phyloP scores from a whole-genome alignment of 352 stramenopile species.

The Globisporangium abappressorium region DNA sequence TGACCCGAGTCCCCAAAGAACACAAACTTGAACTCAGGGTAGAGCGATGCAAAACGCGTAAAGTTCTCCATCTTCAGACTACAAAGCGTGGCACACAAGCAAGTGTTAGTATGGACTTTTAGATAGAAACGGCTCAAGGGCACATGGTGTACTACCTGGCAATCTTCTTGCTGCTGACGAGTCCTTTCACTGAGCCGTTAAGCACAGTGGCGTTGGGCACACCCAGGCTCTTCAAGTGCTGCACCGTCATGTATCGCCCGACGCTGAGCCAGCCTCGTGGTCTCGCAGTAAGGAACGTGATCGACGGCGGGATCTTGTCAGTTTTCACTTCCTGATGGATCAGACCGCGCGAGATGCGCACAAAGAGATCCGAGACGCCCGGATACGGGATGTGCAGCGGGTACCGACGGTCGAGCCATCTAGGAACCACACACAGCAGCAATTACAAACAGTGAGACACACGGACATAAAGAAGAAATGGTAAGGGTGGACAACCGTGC shows the following conservation, averaged over 20 bases:
- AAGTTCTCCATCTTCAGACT: conserved; percentile 85
- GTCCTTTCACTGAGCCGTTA: conserved; percentile 71
- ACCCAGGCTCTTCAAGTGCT: conserved; percentile 74
- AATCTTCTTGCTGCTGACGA: conserved; percentile 84
- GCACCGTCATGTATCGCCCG: conserved; percentile 72
- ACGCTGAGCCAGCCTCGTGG: conserved; percentile 79
- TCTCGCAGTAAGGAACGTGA: conserved; percentile 81
- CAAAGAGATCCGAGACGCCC: conserved; percentile 70
- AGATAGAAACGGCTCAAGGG: background rate
- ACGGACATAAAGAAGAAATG: background rate
- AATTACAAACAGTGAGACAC: background rate
- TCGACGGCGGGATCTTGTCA: conserved; percentile 41
- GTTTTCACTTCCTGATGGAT: conserved; percentile 26
- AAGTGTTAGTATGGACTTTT: background rate
- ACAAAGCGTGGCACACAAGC: background rate
- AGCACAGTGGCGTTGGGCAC: conserved; percentile 75
- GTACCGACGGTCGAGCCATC: conserved; percentile 70
- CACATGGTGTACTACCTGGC: conserved; percentile 40
- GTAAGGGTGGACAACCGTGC: background rate
- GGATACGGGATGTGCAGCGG: conserved; percentile 78
- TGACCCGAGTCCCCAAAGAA: conserved; percentile 85
- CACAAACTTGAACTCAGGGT: conserved; percentile 84
- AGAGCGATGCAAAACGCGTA: conserved; percentile 66
- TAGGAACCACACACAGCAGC: background rate
- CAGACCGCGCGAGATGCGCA: conserved; percentile 57